Base-by-base conservation (phyloP, 768 basidiomycete species). In the Pulveroboletus ravenelii region DNA sequence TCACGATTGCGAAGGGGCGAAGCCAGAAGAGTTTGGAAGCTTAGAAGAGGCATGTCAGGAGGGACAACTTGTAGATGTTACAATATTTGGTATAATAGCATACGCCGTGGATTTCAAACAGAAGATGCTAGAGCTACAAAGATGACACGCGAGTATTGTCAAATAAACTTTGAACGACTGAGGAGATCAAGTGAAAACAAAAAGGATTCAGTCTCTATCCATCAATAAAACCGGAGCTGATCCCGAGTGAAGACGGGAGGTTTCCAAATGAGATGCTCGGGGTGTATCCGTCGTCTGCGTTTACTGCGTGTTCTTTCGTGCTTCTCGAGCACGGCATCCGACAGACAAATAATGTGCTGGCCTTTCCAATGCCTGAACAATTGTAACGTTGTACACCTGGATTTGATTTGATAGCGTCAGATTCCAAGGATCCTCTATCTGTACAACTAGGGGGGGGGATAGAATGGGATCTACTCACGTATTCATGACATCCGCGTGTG, bases 291-390 rank as follows among this genome's bases (percentile, higher is more conserved):
- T 43, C 85, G 78, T 54, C 85, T 76, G 44, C 81, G 78, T 72
- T 97, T 99, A 63, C 74, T 78, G 70, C 79, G 82, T 29, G 81
- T 77, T 66, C 92, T 93, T 68, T 88, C 84, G 70, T 96, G 85
- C 66, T 92, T 88, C 67, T 95, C 93, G 41, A 97, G 74, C 30
- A 96, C 86, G 29, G 87, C 79, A 52, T 94, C 93, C 44, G 93
- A 90, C 39, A 99, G 77, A 68, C 85, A 92, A 51, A 98, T 89
- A 54, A 94, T 85, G 67, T 98, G 90, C 60, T 89, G 87, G 10
- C 92, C 93, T 63, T 96, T 97, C 77, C 88, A 91, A 65, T 93
- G 93, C 62, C 94, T 94, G 74, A 98, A 93, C 51, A 99, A 74
- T 68, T 95, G 92, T 45, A 97, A 71, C 12, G 92, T 93, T 62